Conservation (phyloP, 2,329 filamentous ascomycete genomes). For the Malbranchea cinnamomea region DNA sequence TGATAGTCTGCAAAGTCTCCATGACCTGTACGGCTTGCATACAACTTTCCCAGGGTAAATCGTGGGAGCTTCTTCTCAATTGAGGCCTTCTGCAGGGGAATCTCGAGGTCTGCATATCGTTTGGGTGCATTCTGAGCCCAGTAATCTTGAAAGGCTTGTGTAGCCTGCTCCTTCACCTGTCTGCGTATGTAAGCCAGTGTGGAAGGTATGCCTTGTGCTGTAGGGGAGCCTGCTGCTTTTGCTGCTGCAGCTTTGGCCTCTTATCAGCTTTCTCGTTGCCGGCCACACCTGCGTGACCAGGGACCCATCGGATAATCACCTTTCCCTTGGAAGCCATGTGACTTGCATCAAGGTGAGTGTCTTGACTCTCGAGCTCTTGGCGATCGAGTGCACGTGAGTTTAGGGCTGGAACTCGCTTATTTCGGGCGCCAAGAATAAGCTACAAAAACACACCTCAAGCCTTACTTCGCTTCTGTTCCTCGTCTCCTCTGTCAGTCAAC, state of each 20-base stretch:
- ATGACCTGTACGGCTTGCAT: too few relatives aligned
- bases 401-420: too few relatives aligned
- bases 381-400: too few relatives aligned
- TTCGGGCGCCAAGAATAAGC: too few relatives aligned
- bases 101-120: neutral
- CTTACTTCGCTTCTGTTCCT: slow-evolving; percentile 7
- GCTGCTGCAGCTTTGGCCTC: neutral
- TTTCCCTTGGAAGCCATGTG: neutral
- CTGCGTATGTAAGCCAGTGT: too few relatives aligned
- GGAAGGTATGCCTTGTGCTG: neutral
- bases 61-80: too few relatives aligned
- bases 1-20: slow-evolving; percentile 2
- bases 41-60: too few relatives aligned
- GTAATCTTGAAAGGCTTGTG: neutral
- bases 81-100: neutral
- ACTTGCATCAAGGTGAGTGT: too few relatives aligned
- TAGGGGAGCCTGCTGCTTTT: neutral
- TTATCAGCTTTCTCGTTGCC: slow-evolving; percentile 2
- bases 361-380: too few relatives aligned
- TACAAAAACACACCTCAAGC: slow-evolving; percentile 1
- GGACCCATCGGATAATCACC: slow-evolving; percentile 1
- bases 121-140: neutral
- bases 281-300: neutral
- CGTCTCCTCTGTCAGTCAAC: slow-evolving; percentile 25
- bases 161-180: neutral